Evolutionary conservation across 2,329 filamentous ascomycete genomes (phyloP), one percentile per base, ranked within the genome.

Genomic region (Byssochlamys sp.): DNA sequence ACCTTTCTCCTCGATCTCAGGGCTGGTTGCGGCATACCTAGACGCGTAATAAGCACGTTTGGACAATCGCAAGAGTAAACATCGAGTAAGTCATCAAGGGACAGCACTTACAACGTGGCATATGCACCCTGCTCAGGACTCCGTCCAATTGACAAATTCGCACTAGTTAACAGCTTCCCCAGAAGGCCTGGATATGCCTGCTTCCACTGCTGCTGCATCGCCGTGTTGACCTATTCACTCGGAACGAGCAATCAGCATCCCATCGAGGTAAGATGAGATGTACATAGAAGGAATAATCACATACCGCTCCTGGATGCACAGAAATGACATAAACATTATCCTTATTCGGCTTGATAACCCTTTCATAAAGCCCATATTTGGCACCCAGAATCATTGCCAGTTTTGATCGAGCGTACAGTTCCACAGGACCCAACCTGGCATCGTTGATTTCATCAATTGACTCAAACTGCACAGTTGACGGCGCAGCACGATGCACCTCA

Each of bases 131-230:
- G 75, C 58, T 78, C 70, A 0, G 69, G 63, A 28, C 71, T 69
- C 0, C 76, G 69, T 1, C 76, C 70, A 1, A 71, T 58, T 0
- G 70, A 60, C 5, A 70, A 56, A 69, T 72, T 75, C 0, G 66
- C 64, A 58, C 64, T 72, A 0, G 71, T 68, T 1, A 77, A 58
- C 0, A 77, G 60, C 27, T 71, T 72, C 0, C 76, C 76, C 0
- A 70, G 67, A 0, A 78, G 61, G 0, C 75, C 74, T 0, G 75
- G 75, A 51, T 77, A 78, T 0, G 75, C 75, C 14, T 76, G 73
- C 58, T 78, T 77, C 74, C 74, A 78, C 57, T 78, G 75, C 55
- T 77, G 67, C 55, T 77, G 74, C 71, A 77, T 77, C 2, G 68
- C 67, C 0, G 76, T 77, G 6, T 75, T 77, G 25, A 77, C 75